phyloP scores from a whole-genome alignment of 306 rosid genomes.

The Prunus fruticosa region DNA sequence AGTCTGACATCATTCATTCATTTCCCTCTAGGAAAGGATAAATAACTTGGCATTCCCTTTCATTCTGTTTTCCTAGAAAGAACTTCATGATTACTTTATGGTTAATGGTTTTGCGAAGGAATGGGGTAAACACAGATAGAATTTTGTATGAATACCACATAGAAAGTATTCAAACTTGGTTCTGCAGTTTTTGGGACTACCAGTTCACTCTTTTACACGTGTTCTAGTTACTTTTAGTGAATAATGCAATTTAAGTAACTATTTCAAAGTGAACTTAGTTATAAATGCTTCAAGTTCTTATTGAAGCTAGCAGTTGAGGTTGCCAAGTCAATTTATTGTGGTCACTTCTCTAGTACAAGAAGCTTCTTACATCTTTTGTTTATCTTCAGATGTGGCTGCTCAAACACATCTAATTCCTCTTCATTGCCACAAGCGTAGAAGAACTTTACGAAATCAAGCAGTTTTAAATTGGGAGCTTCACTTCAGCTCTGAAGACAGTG shows the following conservation, averaged over 20 bases:
- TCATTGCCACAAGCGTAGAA: conserved; percentile 29
- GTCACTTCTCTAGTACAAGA: neutral
- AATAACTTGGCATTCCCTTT: neutral
- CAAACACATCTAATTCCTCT: conserved; percentile 12
- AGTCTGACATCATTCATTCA: neutral
- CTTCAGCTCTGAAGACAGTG: conserved; percentile 25
- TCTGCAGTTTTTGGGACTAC: neutral
- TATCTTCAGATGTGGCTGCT: conserved; percentile 10
- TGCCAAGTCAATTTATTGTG: neutral
- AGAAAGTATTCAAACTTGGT: neutral
- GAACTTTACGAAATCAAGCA: conserved; percentile 29
- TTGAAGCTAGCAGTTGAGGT: neutral
- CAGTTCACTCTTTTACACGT: no score
- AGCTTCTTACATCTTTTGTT: neutral
- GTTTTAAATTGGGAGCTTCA: conserved; percentile 36
- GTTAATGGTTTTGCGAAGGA: neutral
- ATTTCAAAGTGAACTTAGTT: neutral
- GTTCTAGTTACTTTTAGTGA: neutral
- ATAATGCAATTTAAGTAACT: neutral
- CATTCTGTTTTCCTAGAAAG: neutral
- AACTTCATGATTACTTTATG: neutral
- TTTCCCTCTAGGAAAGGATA: neutral
- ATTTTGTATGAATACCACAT: neutral
- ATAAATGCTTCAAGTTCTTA: neutral
- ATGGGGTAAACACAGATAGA: neutral